Evolutionary conservation across 371 early-diverging fungal species (phyloP).

Genomic region (Thermomucor indicae-seudaticae): DNA sequence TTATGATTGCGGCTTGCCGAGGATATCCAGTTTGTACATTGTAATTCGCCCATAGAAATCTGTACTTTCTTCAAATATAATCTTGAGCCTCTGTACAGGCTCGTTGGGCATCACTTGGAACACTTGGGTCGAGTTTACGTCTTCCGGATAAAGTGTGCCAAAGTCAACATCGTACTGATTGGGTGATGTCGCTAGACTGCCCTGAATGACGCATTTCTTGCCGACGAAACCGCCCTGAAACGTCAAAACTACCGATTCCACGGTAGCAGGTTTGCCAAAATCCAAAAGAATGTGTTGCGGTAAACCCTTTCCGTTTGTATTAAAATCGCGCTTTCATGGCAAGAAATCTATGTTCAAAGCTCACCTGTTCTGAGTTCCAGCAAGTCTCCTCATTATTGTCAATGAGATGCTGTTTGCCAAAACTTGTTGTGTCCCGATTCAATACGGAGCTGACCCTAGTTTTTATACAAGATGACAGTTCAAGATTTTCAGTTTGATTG

Average conservation of each 20-base stretch:
- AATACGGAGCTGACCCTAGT: slow-evolving; percentile 88
- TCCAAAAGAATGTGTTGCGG: slow-evolving; percentile 82
- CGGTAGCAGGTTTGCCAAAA: slow-evolving; percentile 51
- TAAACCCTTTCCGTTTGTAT: slow-evolving; percentile 59
- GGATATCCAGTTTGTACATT: slow-evolving; percentile 73
- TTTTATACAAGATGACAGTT: background rate
- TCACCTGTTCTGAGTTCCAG: slow-evolving; percentile 92
- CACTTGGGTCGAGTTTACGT: slow-evolving; percentile 32
- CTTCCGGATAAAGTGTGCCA: slow-evolving; percentile 21
- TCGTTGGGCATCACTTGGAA: slow-evolving; percentile 14
- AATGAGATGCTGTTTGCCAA: slow-evolving; percentile 79
- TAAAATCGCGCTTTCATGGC: background rate
- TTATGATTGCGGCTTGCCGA: slow-evolving; percentile 28
- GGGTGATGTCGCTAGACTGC: slow-evolving; percentile 21
- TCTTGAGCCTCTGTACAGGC: slow-evolving; percentile 46
- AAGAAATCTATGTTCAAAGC: background rate
- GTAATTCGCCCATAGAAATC: slow-evolving; percentile 91
- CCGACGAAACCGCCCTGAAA: slow-evolving; percentile 96
- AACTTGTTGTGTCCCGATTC: slow-evolving; percentile 71
- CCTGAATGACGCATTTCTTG: slow-evolving; percentile 55
- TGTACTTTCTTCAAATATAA: slow-evolving; percentile 73
- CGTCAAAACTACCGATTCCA: slow-evolving; percentile 53
- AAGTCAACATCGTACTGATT: slow-evolving; percentile 48
- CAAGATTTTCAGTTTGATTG: background rate
- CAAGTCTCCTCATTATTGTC: slow-evolving; percentile 83